Conservation (phyloP, 768 basidiomycete genomes). For the Phlebiopsis flavidoalba region DNA sequence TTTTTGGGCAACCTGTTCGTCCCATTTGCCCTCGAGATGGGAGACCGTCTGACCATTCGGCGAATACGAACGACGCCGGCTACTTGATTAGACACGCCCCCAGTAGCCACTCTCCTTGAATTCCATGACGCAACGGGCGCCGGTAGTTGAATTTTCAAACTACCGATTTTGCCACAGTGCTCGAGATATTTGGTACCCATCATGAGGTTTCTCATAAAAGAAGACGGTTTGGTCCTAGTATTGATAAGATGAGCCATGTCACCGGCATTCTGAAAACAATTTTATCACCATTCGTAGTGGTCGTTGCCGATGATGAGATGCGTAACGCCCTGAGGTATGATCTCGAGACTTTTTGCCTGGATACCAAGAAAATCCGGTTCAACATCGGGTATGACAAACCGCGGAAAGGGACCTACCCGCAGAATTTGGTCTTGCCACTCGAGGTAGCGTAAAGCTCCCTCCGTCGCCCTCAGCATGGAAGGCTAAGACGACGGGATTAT, state of each 20-base stretch:
- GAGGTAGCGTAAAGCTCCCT: slow-evolving; percentile 72
- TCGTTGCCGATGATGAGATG: slow-evolving; percentile 64
- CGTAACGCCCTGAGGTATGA: slow-evolving; percentile 73
- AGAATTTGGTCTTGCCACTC: slow-evolving; percentile 84
- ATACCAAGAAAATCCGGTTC: slow-evolving; percentile 13
- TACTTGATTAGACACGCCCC: slow-evolving; percentile 72
- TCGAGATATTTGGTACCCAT: slow-evolving; percentile 90
- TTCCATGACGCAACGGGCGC: slow-evolving; percentile 62
- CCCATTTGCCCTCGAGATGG: slow-evolving; percentile 86
- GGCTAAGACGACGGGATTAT: slow-evolving; percentile 80
- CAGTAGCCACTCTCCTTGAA: slow-evolving; percentile 87
- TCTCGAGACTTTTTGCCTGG: slow-evolving; percentile 85
- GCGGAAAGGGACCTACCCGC: slow-evolving; percentile 57
- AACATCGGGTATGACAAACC: slow-evolving; percentile 10
- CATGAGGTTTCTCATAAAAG: slow-evolving; percentile 86
- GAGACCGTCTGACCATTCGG: slow-evolving; percentile 48
- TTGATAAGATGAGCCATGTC: neutral
- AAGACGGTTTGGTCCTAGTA: slow-evolving; percentile 77
- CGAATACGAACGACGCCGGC: slow-evolving; percentile 53
- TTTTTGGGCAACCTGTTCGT: slow-evolving; percentile 70
- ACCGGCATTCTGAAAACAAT: neutral
- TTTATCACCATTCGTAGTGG: slow-evolving; percentile 59
- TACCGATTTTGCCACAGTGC: slow-evolving; percentile 73
- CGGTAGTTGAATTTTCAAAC: slow-evolving; percentile 58
- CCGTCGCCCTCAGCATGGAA: slow-evolving; percentile 77